Base-by-base conservation (phyloP, 2,329 filamentous ascomycete genomes). In the Claviceps monticola region DNA sequence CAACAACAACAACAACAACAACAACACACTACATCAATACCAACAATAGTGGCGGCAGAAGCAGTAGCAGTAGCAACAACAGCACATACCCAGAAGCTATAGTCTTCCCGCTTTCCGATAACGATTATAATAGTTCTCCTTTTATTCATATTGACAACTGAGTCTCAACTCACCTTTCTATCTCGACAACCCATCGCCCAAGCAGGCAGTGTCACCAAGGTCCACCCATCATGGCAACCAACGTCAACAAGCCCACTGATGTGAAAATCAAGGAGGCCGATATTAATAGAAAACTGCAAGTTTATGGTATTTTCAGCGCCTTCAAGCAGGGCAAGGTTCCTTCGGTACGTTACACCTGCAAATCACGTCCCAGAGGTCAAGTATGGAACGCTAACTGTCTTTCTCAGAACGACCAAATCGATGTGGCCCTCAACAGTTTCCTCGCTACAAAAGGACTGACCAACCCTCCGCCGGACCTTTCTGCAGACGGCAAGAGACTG, bases 321-420 rank as follows among this genome's bases (percentile, higher is more conserved):
- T 96, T 97, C 68, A 76, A 86, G 64, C 79, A 82, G 60, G 90
- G 90, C 73, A 97, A 96, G 69, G 83, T 90, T 46, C 91, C 91
- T 56, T 95, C 90, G 62, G 82, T 90, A 79, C 65, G 82, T 73
- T 48, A 1, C 11, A 37, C 6, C 23, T 26, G 3, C 37, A n/a
- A 34, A 7, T n/a, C 4, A n/a, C 9, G 23, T 26, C 19, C 26
- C 5, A 17, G 3, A 9, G 17, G 9, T 9, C 7, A 2, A 11
- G 29, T 9, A 6, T 7, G 8, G 23, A 34, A 19, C 1, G 38
- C 5, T 11, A 13, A 11, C 5, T 13, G n/a, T 19, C 29, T 44
- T 26, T 43, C 51, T 54, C 61, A 88, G 84, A 96, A 96, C 70
- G 87, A 91, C 61, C 90, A 96, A 73, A 94, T 96, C 66, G 93